Percentiles rank a stretch among this genome's conserved stretches.
phyloP scores from a whole-genome alignment of 345 rosid species.

The Melaleuca quinquenervia region DNA sequence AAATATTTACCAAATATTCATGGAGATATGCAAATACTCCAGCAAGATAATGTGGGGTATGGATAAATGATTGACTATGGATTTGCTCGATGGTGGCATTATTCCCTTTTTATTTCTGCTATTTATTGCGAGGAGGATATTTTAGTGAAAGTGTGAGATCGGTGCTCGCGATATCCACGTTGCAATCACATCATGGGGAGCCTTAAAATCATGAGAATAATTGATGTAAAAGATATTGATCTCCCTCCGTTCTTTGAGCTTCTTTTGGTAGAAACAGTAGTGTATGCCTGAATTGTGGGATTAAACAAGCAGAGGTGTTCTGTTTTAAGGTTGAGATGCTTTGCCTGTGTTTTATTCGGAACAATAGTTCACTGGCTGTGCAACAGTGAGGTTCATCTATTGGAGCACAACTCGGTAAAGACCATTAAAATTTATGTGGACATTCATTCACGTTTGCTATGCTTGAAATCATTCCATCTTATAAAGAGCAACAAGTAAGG shows the following conservation, averaged over 20 bases:
- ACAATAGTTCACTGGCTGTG: not conserved
- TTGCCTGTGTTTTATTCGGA: too few relatives aligned
- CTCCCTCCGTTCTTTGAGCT: not conserved
- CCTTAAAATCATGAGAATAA: not conserved
- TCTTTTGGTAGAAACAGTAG: too few relatives aligned
- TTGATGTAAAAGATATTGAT: not conserved
- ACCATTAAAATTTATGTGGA: too few relatives aligned
- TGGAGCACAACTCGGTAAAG: too few relatives aligned
- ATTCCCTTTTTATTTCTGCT: not conserved
- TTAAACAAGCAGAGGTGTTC: too few relatives aligned
- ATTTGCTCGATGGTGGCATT: not conserved
- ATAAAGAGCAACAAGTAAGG: not conserved
- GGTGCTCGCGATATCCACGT: not conserved
- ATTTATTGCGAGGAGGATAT: not conserved
- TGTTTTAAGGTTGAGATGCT: too few relatives aligned
- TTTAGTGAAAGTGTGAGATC: not conserved
- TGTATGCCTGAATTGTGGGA: too few relatives aligned
- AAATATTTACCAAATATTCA: not conserved
- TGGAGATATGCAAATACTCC: slow-evolving; percentile 32
- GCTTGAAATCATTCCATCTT: too few relatives aligned
- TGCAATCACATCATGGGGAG: not conserved
- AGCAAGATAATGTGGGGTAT: not conserved
- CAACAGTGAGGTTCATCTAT: too few relatives aligned
- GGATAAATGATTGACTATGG: not conserved
- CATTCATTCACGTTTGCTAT: too few relatives aligned